A percentile compares a stretch with the other conserved stretches of the same genome.
These are phyloP conservation scores for Drosera spatulata DNA, from an alignment of 179 eudicot genomes.

Conservation along the genomic window DNA sequence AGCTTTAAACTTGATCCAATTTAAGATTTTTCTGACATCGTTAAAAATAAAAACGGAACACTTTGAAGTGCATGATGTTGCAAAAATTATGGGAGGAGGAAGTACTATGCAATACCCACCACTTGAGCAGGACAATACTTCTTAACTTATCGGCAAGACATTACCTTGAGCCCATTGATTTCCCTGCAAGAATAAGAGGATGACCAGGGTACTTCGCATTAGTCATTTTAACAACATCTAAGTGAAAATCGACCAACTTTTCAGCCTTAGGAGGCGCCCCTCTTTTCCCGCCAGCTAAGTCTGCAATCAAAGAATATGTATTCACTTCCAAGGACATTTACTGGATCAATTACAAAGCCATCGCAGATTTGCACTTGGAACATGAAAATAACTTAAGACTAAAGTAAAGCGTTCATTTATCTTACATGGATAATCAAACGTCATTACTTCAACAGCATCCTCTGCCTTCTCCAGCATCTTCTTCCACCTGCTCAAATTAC, in stretches of 20 bases:
- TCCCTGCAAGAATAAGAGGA: conserved; percentile 73
- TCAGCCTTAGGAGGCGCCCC: conserved; percentile 84
- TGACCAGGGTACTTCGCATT: conserved; percentile 55
- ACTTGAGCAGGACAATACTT: no score
- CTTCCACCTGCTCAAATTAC: conserved; percentile 67
- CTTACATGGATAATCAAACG: conserved; percentile 91
- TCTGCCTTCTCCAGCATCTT: conserved; percentile 50
- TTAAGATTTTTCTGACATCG: no score
- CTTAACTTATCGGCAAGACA: not conserved
- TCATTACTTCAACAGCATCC: conserved; percentile 65
- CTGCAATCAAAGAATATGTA: conserved; percentile 20
- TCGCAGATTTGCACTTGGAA: no score
- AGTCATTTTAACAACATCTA: conserved; percentile 44
- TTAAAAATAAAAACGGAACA: no score
- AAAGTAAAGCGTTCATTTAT: not conserved
- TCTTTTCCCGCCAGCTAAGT: conserved; percentile 54
- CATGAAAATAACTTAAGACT: not conserved
- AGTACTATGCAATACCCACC: no score
- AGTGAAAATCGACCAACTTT: conserved; percentile 62
- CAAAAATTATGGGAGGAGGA: no score
- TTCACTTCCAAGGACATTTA: not conserved
- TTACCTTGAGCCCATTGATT: conserved; percentile 96
- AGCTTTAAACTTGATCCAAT: no score
- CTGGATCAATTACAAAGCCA: not conserved
- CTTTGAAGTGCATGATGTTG: no score